Base-by-base conservation (phyloP, 495 filamentous ascomycete species). In the Aspergillus sparsus region DNA sequence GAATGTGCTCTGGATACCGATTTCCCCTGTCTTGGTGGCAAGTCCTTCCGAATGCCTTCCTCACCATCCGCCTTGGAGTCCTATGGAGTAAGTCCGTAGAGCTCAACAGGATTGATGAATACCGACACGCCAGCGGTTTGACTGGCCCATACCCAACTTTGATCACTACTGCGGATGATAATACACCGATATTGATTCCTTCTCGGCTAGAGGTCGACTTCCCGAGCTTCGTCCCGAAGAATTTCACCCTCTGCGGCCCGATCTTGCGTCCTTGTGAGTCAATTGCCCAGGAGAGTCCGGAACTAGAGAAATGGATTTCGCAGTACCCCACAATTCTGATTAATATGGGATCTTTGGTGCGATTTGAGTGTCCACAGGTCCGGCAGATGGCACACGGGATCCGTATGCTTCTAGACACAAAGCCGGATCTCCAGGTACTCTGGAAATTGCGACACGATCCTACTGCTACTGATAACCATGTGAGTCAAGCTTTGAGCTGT, bases 361-460 rank as follows among this genome's bases (percentile, higher is more conserved):
- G 15, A 15, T 68, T 55, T 15, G 57, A 61, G 0, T 61, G 61
- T 7, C 45, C 10, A 0, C 41, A 61, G 5, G 63, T 68, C 5
- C 36, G 39, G 27, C 66, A 79, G 60, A 67, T 78, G 64, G 76
- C 75, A 0, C 37, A 58, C n/a, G 76, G 68, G 8, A 45, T 80
- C 9, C 61, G 61, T 6, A 64, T 69, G 15, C 51, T 78, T 9
- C 45, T 79, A 7, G 55, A 63, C 10, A 21, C 33, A 37, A 56
- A 35, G 21, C 54, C 57, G 35, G 50, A 68, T 3, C 31, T 78
- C 7, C 74, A 79, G 66, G 71, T 80, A 0, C 65, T 81, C 36
- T 81, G 78, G 78, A 80, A 80, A 63, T 46, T 81, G 31, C 66
- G 57, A 1, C 62, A 58, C 2, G 42, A 62, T 15, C 9, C 16